These are phyloP conservation scores for Spathaspora girioi DNA, from an alignment of 805 yeast genomes.

Conservation along the genomic window DNA sequence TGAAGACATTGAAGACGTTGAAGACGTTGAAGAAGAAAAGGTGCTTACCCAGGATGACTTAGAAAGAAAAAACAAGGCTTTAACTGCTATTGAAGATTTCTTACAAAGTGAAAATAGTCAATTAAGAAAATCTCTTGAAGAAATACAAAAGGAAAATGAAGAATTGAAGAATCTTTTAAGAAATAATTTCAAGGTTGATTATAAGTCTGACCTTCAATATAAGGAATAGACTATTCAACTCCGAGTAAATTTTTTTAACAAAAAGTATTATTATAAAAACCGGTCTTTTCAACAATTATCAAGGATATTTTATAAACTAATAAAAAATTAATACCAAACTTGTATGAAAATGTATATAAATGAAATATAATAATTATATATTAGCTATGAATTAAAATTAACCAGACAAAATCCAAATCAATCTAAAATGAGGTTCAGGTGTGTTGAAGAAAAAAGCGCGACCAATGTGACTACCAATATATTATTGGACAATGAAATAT, in stretches of 20 bases:
- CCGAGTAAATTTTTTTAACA: not conserved
- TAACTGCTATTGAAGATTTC: conserved; percentile 6
- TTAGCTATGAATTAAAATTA: no score
- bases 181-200: conserved; percentile 8
- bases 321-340: no score
- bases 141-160: conserved; percentile 8
- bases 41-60: conserved; percentile 6
- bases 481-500: no score
- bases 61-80: conserved; percentile 5
- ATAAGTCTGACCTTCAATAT: conserved; percentile 2
- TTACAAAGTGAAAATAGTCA: conserved; percentile 6
- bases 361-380: no score
- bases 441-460: no score
- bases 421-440: no score
- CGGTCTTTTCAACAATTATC: no score
- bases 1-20: not conserved
- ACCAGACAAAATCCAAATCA: no score
- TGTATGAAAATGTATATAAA: not conserved
- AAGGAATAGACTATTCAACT: not conserved
- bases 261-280: no score
- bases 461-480: no score
- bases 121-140: conserved; percentile 4
- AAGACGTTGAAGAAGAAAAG: not conserved
- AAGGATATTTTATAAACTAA: no score
- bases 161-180: conserved; percentile 6